phyloP scores from a whole-genome alignment of 2,329 filamentous ascomycete species.

The Thelonectria rubi region DNA sequence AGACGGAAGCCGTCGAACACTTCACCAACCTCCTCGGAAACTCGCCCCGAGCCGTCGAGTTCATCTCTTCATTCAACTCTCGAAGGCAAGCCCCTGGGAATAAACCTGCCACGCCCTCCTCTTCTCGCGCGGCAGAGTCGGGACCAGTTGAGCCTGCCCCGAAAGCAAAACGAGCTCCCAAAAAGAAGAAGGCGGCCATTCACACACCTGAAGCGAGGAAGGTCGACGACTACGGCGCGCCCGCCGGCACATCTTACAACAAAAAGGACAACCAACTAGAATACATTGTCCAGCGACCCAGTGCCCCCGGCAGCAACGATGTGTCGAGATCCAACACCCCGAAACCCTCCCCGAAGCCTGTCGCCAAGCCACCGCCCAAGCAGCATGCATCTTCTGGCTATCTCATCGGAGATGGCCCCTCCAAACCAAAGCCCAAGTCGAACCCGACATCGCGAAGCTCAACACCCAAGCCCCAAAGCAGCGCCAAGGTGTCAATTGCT shows the following conservation, averaged over 20 bases:
- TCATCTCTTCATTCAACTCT: slow-evolving; percentile 83
- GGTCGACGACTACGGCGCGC: slow-evolving; percentile 68
- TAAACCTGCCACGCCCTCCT: slow-evolving; percentile 29
- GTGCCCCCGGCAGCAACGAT: slow-evolving; percentile 50
- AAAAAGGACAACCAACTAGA: slow-evolving; percentile 77
- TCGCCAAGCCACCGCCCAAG: slow-evolving; percentile 58
- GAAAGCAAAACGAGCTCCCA: slow-evolving; percentile 56
- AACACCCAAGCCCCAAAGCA: slow-evolving; percentile 62
- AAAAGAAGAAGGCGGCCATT: slow-evolving; percentile 68
- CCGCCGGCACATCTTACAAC: slow-evolving; percentile 74
- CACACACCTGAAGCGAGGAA: slow-evolving; percentile 71
- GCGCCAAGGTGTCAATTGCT: slow-evolving; percentile 75
- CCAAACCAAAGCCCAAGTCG: slow-evolving; percentile 65
- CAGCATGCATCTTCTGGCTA: slow-evolving; percentile 74
- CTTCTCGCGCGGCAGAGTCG: slow-evolving; percentile 38
- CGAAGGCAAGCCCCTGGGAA: slow-evolving; percentile 58
- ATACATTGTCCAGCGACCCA: slow-evolving; percentile 69
- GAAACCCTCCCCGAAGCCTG: slow-evolving; percentile 39
- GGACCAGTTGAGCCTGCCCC: slow-evolving; percentile 55
- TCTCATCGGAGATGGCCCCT: slow-evolving; percentile 79
- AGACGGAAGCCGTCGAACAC: slow-evolving; percentile 80
- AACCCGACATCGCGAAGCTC: slow-evolving; percentile 62
- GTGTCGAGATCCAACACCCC: slow-evolving; percentile 50
- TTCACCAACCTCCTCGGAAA: slow-evolving; percentile 90
- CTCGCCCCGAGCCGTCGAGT: slow-evolving; percentile 78